These are phyloP conservation scores for Steccherinum ochraceum DNA, from an alignment of 768 basidiomycete genomes.

Conservation along the genomic window DNA sequence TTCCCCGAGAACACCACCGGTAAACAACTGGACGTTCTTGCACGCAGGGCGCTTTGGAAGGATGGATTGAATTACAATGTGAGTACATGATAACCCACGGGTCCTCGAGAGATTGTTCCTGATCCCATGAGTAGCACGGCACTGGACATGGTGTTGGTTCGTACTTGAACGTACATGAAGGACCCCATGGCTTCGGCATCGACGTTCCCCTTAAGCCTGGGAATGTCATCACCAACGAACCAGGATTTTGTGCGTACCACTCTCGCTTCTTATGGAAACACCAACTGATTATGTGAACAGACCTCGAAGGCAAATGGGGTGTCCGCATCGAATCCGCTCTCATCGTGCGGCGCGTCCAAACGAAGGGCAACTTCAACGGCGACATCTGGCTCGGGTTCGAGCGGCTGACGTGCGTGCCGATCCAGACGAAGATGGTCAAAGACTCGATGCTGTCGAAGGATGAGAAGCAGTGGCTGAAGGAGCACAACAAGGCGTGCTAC, in stretches of 20 bases:
- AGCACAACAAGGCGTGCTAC: conserved; percentile 74
- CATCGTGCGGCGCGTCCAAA: conserved; percentile 56
- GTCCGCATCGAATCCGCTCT: conserved; percentile 90
- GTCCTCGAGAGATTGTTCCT: not conserved
- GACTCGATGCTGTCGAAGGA: conserved; percentile 77
- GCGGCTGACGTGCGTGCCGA: conserved; percentile 90
- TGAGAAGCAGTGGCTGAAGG: conserved; percentile 86
- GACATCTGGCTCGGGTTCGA: conserved; percentile 87
- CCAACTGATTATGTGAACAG: conserved; percentile 21
- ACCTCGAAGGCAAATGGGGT: conserved; percentile 80
- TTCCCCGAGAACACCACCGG: conserved; percentile 92
- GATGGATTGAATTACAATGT: conserved; percentile 80
- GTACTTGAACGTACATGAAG: conserved; percentile 83
- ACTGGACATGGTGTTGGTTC: conserved; percentile 89
- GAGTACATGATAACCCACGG: too few relatives aligned
- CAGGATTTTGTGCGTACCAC: conserved; percentile 75
- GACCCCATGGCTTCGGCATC: conserved; percentile 72
- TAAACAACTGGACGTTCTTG: conserved; percentile 76
- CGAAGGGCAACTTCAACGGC: conserved; percentile 35
- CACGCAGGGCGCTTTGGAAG: conserved; percentile 83
- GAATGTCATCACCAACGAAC: conserved; percentile 91
- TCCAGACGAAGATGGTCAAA: conserved; percentile 86
- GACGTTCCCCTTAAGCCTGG: conserved; percentile 71
- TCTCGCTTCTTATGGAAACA: not conserved
- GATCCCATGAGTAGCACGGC: conserved; percentile 67